A percentile compares a stretch with the other conserved stretches of the same genome.
These are phyloP conservation scores for Aaosphaeria arxii DNA, from an alignment of 2,329 filamentous ascomycete genomes.

Conservation along the genomic window DNA sequence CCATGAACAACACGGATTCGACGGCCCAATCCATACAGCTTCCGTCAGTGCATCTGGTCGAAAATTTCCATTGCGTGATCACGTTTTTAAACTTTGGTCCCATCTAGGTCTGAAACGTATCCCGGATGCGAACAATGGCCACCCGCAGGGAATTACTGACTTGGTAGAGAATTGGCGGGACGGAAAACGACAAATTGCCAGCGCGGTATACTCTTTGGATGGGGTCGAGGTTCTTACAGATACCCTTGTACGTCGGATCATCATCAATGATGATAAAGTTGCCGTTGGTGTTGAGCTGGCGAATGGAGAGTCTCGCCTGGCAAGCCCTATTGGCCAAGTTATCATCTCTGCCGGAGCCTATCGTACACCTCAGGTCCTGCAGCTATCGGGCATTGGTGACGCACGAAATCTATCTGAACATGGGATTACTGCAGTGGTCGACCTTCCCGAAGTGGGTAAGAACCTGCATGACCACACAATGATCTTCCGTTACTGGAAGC, in stretches of 20 bases:
- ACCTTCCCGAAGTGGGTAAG: constrained; percentile 60
- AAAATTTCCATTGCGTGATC: constrained; percentile 15
- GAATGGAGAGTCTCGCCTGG: constrained; percentile 6
- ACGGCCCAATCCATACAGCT: constrained; percentile 19
- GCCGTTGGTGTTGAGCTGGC: constrained; percentile 14
- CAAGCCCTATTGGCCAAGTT: constrained; percentile 17
- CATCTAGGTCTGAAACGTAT: constrained; percentile 9
- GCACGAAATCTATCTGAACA: constrained; percentile 48
- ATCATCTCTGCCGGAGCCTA: constrained; percentile 27
- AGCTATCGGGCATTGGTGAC: constrained; percentile 31
- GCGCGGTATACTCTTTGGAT: constrained; percentile 8
- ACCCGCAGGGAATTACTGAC: constrained; percentile 18
- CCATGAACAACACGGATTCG: constrained; percentile 18
- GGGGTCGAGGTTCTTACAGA: constrained; percentile 13
- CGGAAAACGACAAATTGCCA: constrained; percentile 19
- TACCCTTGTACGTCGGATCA: constrained; percentile 9
- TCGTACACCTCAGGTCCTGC: constrained; percentile 25
- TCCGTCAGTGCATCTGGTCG: constrained; percentile 15
- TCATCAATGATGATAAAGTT: constrained; percentile 8
- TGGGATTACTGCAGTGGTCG: constrained; percentile 50
- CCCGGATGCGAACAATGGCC: constrained; percentile 15
- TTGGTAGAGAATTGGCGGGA: constrained; percentile 20
- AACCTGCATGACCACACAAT: constrained; percentile 58
- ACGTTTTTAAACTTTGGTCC: constrained; percentile 12
- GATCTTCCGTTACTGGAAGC: constrained; percentile 22